Conservation (phyloP, 2,329 filamentous ascomycete species). For the Hypomyces rosellus region DNA sequence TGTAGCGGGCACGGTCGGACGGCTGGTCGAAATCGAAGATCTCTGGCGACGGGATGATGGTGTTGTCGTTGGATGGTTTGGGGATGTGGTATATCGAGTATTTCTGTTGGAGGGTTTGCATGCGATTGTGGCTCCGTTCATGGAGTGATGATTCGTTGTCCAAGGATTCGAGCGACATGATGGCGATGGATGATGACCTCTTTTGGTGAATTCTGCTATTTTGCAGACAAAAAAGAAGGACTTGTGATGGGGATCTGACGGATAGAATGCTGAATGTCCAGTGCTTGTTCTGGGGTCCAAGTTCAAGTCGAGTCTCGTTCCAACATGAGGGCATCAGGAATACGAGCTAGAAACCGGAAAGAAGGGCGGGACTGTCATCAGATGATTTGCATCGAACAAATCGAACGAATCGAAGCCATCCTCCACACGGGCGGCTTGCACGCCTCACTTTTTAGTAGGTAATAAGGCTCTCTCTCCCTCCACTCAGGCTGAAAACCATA, state of each 20-base stretch:
- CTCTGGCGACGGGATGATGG: constrained; percentile 3
- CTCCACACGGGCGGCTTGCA: too few species aligned
- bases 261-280: too few species aligned
- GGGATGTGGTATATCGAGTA: neutral
- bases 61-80: too few species aligned
- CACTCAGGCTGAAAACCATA: neutral
- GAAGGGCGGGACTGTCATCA: too few species aligned
- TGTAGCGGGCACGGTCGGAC: neutral
- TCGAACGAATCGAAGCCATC: too few species aligned
- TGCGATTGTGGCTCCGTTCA: neutral
- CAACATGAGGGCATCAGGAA: too few species aligned
- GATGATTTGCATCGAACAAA: too few species aligned
- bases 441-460: neutral
- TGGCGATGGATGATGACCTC: too few species aligned
- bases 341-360: too few species aligned
- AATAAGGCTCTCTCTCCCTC: neutral
- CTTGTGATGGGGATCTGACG: too few species aligned
- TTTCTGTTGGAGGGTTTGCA: neutral
- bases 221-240: neutral
- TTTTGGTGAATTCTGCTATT: neutral
- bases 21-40: constrained; percentile 4
- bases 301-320: too few species aligned
- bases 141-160: neutral
- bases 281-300: too few species aligned
- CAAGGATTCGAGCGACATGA: neutral